These are phyloP conservation scores for Triticum aestivum DNA, from an alignment of 176 grass and related monocot species.

Conservation along the genomic window IWGSC_CS_RefSeq_v2.1 NC_057794.1:522289217-522289716, in stretches of 20 bases:
- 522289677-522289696: not conserved
- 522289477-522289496: not conserved
- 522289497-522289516: not conserved
- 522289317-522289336: not conserved
- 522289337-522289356: not conserved
- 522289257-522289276: not conserved
- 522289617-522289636: not conserved
- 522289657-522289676: not conserved
- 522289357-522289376: not conserved
- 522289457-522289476: not conserved
- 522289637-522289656: not conserved
- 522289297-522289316: not conserved
- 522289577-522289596: not conserved
- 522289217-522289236: not conserved
- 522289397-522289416: not conserved
- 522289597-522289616: not conserved
- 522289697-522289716: not conserved
- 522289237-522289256: not conserved
- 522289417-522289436: not conserved
- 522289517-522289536: not conserved
- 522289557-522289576: not conserved
- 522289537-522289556: no score
- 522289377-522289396: not conserved
- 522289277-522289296: not conserved
- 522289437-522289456: not conserved